Base-by-base conservation (phyloP, 345 rosid species). In the Syzygium jambos region DNA sequence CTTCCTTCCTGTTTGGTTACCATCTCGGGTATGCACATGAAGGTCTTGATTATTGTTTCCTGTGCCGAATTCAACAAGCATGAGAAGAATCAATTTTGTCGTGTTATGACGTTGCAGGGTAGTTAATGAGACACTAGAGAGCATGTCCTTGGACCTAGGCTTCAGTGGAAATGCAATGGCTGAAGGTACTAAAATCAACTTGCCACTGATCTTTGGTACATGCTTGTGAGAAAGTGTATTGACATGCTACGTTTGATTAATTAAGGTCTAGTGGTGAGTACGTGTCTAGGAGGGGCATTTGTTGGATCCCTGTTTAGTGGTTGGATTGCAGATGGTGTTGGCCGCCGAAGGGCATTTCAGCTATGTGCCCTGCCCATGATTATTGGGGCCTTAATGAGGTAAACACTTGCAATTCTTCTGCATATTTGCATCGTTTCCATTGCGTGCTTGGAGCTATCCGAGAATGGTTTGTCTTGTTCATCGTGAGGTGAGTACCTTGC, bases 321-420 rank as follows among this genome's bases (percentile, higher is more conserved):
- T 78, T 92, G 93, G 95, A 92, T 97, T 46, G 96, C 98, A 12
- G 99, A 97, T 91, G 98, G 98, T 25, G 92, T 96, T 89, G 98
- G 99, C 16, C 98, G 98, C 49, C 96, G 98, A 82, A 91, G 96
- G 92, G 96, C 98, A 85, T 96, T 97, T 90, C 99, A 96, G 93
- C 91, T 97, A 54, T 95, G 98, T 89, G 95, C 98, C 87, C 90
- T 95, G 85, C 98, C 98, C 29, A 95, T 97, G 98, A 93, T 96
- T 89, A 88, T 95, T 55, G 99, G 99, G 84, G 93, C 98, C 89
- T 90, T 94, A 88, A 89, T 96, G 93, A 97, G 99, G 99, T 96
- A 86, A 73, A 38, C 13, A 73, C 27, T 73, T 73, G 49, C 61
- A 52, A 52, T 30, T 29, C 59, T 51, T 52, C 46, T 22, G 29